phyloP scores from a whole-genome alignment of 768 basidiomycete species.

The Leccinum subgranulosum region DNA sequence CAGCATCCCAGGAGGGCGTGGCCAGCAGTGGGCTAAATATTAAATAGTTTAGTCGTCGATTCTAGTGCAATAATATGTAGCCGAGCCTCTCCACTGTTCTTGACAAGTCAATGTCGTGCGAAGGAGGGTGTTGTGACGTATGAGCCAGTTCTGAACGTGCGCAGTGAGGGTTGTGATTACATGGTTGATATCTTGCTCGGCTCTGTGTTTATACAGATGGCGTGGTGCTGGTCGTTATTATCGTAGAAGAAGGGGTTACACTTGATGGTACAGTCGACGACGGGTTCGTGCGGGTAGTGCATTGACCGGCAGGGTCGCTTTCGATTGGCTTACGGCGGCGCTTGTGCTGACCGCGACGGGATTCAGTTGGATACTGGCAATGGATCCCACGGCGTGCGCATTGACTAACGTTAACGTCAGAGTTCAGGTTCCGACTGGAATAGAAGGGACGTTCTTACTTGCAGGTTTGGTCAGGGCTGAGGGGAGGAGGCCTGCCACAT shows the following conservation, averaged over 20 bases:
- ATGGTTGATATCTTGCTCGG: slow-evolving; percentile 3
- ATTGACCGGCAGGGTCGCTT: slow-evolving; percentile 21
- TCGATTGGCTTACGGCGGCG: slow-evolving; percentile 32
- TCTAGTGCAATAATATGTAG: slow-evolving; percentile 27
- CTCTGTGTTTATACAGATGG: slow-evolving; percentile 17
- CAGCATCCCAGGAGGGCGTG: slow-evolving; percentile 9
- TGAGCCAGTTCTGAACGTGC: slow-evolving; percentile 9
- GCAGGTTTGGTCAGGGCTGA: slow-evolving; percentile 39
- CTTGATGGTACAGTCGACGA: slow-evolving; percentile 15
- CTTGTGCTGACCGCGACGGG: slow-evolving; percentile 46
- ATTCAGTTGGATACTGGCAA: slow-evolving; percentile 50
- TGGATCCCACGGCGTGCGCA: slow-evolving; percentile 44
- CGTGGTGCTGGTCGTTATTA: slow-evolving; percentile 17
- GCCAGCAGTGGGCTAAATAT: slow-evolving; percentile 16
- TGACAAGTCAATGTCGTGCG: slow-evolving; percentile 10
- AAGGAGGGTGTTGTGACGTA: slow-evolving; percentile 2
- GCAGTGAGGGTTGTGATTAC: slow-evolving; percentile 5
- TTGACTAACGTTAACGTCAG: slow-evolving; percentile 35
- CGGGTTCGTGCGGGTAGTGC: slow-evolving; percentile 20
- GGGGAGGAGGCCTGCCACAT: slow-evolving; percentile 42
- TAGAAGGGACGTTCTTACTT: slow-evolving; percentile 36
- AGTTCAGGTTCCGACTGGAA: slow-evolving; percentile 8
- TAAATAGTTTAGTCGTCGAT: slow-evolving; percentile 20
- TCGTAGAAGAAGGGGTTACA: slow-evolving; percentile 17
- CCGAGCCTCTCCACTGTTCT: slow-evolving; percentile 16